These are phyloP conservation scores for Gamarada debralockiae DNA, from an alignment of 495 filamentous ascomycete species.

Conservation along the genomic window DNA sequence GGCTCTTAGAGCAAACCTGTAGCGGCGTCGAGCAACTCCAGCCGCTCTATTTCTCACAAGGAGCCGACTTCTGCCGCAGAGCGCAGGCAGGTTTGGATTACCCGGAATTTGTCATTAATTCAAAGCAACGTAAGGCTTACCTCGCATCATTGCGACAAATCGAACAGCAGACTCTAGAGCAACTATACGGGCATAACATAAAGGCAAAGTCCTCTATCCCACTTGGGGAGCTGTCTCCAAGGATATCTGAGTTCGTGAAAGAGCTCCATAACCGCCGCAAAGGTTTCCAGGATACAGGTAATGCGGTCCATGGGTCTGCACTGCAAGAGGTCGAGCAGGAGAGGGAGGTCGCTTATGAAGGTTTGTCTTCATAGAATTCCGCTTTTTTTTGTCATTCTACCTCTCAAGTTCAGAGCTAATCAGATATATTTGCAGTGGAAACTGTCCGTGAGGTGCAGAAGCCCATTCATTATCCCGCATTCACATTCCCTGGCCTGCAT, in stretches of 20 bases:
- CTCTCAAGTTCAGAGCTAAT: too few relatives aligned
- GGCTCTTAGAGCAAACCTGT: conserved; percentile 62
- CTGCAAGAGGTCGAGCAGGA: conserved; percentile 46
- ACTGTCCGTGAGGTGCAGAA: conserved; percentile 36
- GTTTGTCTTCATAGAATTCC: too few relatives aligned
- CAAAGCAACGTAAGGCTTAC: conserved; percentile 30
- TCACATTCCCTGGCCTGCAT: conserved; percentile 33
- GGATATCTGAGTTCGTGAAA: conserved; percentile 24
- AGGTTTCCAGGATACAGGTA: conserved; percentile 25
- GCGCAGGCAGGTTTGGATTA: conserved; percentile 19
- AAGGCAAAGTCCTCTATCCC: conserved; percentile 5
- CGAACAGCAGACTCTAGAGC: conserved; percentile 41
- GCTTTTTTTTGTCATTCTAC: too few relatives aligned
- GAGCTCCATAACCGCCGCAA: conserved; percentile 25
- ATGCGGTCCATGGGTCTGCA: conserved; percentile 31
- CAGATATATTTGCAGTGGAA: too few relatives aligned
- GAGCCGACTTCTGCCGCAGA: conserved; percentile 49
- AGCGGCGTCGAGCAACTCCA: conserved; percentile 48
- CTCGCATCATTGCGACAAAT: conserved; percentile 33
- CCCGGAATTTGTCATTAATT: conserved; percentile 25
- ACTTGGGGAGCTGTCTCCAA: conserved; percentile 6
- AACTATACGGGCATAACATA: conserved; percentile 37
- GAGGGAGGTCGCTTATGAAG: conserved; percentile 36
- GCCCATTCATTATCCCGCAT: conserved; percentile 25
- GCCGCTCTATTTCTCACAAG: conserved; percentile 53